Evolutionary conservation across 2,329 filamentous ascomycete species (phyloP).

Genomic region (Aspergillus pseudotamarii): DNA sequence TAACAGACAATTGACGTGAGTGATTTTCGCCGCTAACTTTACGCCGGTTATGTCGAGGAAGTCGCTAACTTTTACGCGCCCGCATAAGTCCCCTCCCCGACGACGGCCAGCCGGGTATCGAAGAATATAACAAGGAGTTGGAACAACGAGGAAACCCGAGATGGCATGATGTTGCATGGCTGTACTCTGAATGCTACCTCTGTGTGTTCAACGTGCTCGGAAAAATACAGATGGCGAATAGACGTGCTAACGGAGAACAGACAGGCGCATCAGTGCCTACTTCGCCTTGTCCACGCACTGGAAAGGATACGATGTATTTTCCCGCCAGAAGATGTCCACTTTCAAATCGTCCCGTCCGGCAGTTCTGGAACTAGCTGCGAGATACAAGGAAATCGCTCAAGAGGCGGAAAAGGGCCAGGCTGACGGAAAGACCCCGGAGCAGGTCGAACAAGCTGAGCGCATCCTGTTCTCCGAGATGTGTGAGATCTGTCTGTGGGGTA

Average conservation of each 20-base stretch:
- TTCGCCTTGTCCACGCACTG: conserved; percentile 79
- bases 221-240: neutral
- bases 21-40: neutral
- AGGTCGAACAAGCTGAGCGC: conserved; percentile 69
- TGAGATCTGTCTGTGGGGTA: conserved; percentile 96
- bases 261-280: conserved; percentile 74
- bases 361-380: conserved; percentile 77
- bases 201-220: conserved; percentile 45
- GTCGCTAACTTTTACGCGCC: conserved; percentile 6
- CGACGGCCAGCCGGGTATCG: conserved; percentile 75
- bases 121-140: conserved; percentile 83
- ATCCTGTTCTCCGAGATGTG: conserved; percentile 89
- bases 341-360: conserved; percentile 90
- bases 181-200: conserved; percentile 92
- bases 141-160: conserved; percentile 70
- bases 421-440: conserved; percentile 36
- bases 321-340: conserved; percentile 84
- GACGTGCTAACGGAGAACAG: conserved; percentile 35
- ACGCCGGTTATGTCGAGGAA: neutral
- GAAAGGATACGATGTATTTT: conserved; percentile 89
- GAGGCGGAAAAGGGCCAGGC: conserved; percentile 61
- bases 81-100: conserved; percentile 70
- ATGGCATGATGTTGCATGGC: conserved; percentile 87
- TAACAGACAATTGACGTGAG: conserved; percentile 75
- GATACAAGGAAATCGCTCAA: conserved; percentile 72